Evolutionary conservation across 2,329 filamentous ascomycete genomes (phyloP), one percentile per base, ranked within the genome.

Genomic region (Venturia effusa): DNA sequence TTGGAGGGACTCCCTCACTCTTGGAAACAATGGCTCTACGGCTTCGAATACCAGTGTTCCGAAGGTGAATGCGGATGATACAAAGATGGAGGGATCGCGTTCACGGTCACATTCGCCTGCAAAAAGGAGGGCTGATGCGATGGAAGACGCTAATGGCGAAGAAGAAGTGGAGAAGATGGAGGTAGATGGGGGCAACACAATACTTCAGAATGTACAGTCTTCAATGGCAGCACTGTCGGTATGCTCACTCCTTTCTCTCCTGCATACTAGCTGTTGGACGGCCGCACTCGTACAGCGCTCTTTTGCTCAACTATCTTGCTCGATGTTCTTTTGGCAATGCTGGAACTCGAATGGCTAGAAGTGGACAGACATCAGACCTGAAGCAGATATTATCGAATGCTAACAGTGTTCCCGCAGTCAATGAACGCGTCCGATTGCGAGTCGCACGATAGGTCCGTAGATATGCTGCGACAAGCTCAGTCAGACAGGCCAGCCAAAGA

Each of bases 41-140:
- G n/a, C 54, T 40, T 22, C 55, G 24, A 60, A 63, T 32, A 64
- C 63, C 7, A 45, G 40, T 32, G 27, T 32, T 32, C 6, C 40
- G 27, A 57, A 22, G 13, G 22, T 55, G 60, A 40, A 37, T 41
- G 40, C 19, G 32, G 10, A 43, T 19, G 27, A 54, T 75, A 73
- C 62, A 71, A 73, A 45, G 70, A 71, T 64, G 71, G 71, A 66
- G 75, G 77, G 70, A 73, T 71, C 70, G 22, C 71, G 72, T 39
- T 70, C 72, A 39, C 73, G 82, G 64, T 79, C 80, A 37, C 78
- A 78, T 19, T 82, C 80, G 59, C 82, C 82, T 39, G 80, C 81
- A 34, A 84, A 84, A 72, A 76, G 82, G 67, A 77, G 76, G 63
- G 81, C 81, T 51, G 78, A 80, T 40, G 80, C 80, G 66, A 82